phyloP scores from a whole-genome alignment of 2,329 filamentous ascomycete genomes.

The Leptographium radiaticola region DNA sequence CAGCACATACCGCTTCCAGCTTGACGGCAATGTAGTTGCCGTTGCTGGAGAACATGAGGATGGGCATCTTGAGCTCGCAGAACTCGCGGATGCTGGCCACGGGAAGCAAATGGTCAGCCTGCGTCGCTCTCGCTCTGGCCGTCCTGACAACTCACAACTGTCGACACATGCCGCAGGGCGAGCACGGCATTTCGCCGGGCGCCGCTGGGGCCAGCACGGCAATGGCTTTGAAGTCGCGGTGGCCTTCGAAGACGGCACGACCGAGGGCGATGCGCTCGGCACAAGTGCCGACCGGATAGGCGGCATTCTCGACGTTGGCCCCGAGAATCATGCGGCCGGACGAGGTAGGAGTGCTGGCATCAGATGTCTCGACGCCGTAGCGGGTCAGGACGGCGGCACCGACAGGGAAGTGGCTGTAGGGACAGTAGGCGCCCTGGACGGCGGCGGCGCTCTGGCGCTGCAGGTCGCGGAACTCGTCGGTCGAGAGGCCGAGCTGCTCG shows the following conservation, averaged over 20 bases:
- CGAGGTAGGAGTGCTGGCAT: constrained; percentile 4
- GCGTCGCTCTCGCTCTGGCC: too few relatives aligned
- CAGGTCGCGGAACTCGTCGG: constrained; percentile 51
- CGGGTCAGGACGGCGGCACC: constrained; percentile 62
- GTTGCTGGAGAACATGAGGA: constrained; percentile 88
- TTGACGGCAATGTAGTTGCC: constrained; percentile 58
- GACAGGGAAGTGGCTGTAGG: constrained; percentile 85
- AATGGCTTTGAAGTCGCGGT: constrained; percentile 56
- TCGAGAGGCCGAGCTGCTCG: constrained; percentile 36
- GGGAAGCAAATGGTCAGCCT: too few relatives aligned
- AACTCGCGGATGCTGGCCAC: constrained; percentile 59
- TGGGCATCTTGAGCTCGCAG: constrained; percentile 51
- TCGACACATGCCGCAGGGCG: constrained; percentile 91
- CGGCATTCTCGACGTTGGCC: constrained; percentile 86
- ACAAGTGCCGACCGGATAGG: constrained; percentile 90
- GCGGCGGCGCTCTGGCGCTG: constrained; percentile 52
- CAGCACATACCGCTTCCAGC: constrained; percentile 46
- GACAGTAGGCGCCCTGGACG: constrained; percentile 75
- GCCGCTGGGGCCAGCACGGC: constrained; percentile 73
- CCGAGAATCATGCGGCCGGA: constrained; percentile 40
- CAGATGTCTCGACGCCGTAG: constrained; percentile 11
- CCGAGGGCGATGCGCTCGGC: constrained; percentile 85
- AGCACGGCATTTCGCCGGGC: constrained; percentile 35
- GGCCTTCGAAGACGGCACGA: constrained; percentile 55
- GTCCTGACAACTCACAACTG: constrained; percentile 54